Evolutionary conservation across 345 rosid genomes (phyloP).

Genomic region (Clarkia xantiana): DNA sequence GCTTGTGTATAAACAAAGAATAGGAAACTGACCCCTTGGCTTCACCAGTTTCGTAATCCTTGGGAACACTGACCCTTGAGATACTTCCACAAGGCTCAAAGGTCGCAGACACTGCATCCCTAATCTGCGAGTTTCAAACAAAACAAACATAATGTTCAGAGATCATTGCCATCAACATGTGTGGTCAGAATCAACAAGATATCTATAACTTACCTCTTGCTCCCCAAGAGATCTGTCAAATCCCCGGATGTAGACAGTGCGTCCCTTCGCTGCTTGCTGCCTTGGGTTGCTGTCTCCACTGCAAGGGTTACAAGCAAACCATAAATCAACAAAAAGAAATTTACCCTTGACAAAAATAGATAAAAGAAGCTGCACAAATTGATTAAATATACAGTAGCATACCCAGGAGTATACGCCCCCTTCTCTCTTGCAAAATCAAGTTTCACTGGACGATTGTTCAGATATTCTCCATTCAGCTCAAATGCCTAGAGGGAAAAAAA

Average conservation of each 20-base stretch:
- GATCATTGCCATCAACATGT: no score
- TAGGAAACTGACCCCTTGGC: conserved; percentile 51
- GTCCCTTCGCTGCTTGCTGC: no score
- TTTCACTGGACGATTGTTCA: conserved; percentile 39
- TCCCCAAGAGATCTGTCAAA: conserved; percentile 37
- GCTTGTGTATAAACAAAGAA: neutral
- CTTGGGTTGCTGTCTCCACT: conserved; percentile 22
- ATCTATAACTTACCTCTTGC: conserved; percentile 10
- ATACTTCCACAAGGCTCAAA: conserved; percentile 67
- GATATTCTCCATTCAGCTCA: conserved; percentile 31
- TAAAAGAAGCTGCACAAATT: no score
- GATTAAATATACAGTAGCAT: no score
- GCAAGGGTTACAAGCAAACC: conserved; percentile 24
- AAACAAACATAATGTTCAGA: no score
- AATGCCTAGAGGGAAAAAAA: no score
- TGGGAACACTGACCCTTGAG: conserved; percentile 41
- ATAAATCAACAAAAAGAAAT: no score
- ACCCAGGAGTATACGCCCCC: conserved; percentile 45
- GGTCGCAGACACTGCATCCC: conserved; percentile 17
- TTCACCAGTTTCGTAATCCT: conserved; percentile 49
- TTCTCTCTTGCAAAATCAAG: conserved; percentile 68
- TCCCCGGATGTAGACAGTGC: conserved; percentile 40
- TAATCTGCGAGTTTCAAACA: conserved; percentile 23
- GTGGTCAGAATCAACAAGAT: no score
- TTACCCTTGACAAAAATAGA: neutral